Conservation (phyloP, 2,329 filamentous ascomycete genomes). For the Sclerotinia sclerotiorum region DNA sequence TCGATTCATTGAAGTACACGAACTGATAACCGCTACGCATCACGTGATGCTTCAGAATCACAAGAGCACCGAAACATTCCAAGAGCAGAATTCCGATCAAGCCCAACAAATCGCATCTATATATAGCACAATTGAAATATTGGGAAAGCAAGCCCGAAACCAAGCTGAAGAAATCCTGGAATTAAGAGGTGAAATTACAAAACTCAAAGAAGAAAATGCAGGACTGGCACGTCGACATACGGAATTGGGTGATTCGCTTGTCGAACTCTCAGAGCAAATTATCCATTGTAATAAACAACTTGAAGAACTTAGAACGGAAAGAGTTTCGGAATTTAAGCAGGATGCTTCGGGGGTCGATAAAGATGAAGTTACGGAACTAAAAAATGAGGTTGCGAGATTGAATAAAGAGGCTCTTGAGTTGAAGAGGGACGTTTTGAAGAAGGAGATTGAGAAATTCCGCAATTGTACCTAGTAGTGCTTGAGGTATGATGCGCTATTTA, state of each 20-base stretch:
- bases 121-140: background rate
- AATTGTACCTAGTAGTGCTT: background rate
- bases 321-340: fast-evolving
- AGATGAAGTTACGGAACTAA: background rate
- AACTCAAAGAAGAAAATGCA: background rate
- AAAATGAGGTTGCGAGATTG: background rate
- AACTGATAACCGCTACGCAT: too few species aligned
- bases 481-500: fast-evolving
- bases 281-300: background rate
- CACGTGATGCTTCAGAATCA: too few species aligned
- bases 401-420: background rate
- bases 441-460: background rate
- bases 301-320: background rate
- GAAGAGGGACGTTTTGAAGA: background rate
- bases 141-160: background rate
- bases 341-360: background rate
- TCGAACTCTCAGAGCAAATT: background rate
- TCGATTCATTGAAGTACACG: too few species aligned
- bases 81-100: background rate
- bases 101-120: fast-evolving
- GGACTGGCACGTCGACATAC: background rate
- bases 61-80: too few species aligned
- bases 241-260: background rate
- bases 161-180: too few species aligned
- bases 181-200: background rate